Base-by-base conservation (phyloP, 2,329 filamentous ascomycete genomes). In the Phaeoacremonium minimum region DNA sequence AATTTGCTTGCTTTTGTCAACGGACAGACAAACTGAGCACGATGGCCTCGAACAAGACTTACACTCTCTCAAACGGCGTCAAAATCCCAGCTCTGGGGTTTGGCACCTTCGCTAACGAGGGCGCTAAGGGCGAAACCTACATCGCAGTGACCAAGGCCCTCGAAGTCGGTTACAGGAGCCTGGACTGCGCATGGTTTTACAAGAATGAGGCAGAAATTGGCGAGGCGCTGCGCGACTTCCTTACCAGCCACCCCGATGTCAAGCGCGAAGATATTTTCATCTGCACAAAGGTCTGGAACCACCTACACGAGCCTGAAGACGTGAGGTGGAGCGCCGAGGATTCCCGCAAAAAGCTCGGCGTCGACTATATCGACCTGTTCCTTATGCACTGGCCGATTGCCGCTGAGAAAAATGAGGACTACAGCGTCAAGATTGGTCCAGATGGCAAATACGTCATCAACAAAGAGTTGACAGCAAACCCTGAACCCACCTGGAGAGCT, bases 251-350 rank as follows among this genome's bases (percentile, higher is more conserved):
- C 52, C 46, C 56, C 7, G 66, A 63, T 11, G 64, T 78, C 4
- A 63, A 66, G 18, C 66, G 75, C 15, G 57, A 66, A 37, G 66
- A 78, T 46, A 70, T 79, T 48, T 79, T 72, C 66, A 51, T 79
- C 37, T 85, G 81, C 43, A 83, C 79, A 44, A 87, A 86, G 65
- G 69, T 86, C 30, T 80, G 83, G 67, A 84, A 85, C 64, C 71
- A 77, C 48, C 78, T 77, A 65, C 79, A 83, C 58, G 63, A 69
- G 43, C 72, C 69, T 2, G 67, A 77, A 45, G 74, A 75, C 44
- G 78, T 83, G 14, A 68, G 70, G 42, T 53, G 49, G 49, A 69
- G 74, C 46, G 58, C 77, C 29, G 57, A 69, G 35, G 63, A 66
- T 39, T 75, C 73, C 3, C 55, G 77, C 44, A 62, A 68, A 46